phyloP scores from a whole-genome alignment of 441 rosid species.

The Syzygium syzygioides region DNA sequence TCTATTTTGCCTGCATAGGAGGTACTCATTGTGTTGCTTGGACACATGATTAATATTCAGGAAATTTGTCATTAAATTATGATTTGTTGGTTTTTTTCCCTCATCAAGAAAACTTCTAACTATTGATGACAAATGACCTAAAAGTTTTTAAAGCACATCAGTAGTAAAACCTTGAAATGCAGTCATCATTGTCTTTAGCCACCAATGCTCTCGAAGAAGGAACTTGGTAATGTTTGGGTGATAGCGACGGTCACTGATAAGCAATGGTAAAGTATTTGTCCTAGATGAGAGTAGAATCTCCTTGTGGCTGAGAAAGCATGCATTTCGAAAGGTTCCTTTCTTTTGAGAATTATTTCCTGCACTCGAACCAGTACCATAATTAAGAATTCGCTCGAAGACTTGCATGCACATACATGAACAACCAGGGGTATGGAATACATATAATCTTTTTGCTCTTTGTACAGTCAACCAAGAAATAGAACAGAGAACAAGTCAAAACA shows the following conservation, averaged over 20 bases:
- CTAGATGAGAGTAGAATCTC: neutral
- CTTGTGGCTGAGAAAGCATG: neutral
- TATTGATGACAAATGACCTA: neutral
- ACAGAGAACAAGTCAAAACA: neutral
- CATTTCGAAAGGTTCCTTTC: neutral
- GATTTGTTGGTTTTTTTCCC: neutral
- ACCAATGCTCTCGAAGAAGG: neutral
- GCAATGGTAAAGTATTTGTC: neutral
- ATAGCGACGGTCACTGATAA: neutral
- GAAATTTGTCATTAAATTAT: neutral
- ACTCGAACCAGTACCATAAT: neutral
- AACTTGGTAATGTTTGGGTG: neutral
- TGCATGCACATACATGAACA: neutral
- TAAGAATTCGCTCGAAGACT: neutral
- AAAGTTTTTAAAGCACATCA: too few relatives aligned
- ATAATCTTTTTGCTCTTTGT: too few relatives aligned
- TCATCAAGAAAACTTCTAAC: neutral
- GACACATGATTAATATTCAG: neutral
- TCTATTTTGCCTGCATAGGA: constrained; percentile 48
- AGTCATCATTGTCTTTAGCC: neutral
- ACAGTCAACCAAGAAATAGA: neutral
- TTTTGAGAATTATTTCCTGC: neutral
- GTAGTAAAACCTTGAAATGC: too few relatives aligned
- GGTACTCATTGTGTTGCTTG: constrained; percentile 20
- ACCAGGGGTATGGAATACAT: neutral